These are phyloP conservation scores for Pseudomicrostroma phylloplanum DNA, from an alignment of 1,284 basidiomycete genomes.

Conservation along the genomic window DNA sequence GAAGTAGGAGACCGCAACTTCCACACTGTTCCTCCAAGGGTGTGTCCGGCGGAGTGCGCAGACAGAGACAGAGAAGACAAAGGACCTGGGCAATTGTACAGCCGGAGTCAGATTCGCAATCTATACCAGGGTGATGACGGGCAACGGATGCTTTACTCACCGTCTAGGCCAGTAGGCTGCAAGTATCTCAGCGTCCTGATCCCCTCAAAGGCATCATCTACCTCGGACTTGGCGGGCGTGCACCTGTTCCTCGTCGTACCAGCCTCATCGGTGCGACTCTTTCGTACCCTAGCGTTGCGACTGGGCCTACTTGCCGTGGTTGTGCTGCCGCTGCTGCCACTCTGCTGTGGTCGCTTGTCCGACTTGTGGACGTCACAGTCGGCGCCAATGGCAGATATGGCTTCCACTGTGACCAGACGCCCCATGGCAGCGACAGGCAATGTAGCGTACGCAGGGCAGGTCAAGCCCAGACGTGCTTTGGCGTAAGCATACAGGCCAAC, in stretches of 20 bases:
- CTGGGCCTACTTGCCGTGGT: not conserved
- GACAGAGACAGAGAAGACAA: conserved; percentile 68
- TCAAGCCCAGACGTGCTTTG: conserved; percentile 75
- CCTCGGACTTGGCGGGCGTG: conserved; percentile 71
- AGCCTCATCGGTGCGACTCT: conserved; percentile 52
- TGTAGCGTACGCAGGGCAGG: conserved; percentile 89
- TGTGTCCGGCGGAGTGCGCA: conserved; percentile 91
- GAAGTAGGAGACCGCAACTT: conserved; percentile 94
- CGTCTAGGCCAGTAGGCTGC: conserved; percentile 89
- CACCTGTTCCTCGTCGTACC: conserved; percentile 47
- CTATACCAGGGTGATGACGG: too few relatives aligned
- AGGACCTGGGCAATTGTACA: conserved; percentile 70
- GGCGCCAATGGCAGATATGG: not conserved
- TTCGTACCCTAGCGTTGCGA: conserved; percentile 11
- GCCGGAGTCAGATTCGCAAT: conserved; percentile 45
- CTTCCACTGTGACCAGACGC: conserved; percentile 61
- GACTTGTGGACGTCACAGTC: not conserved
- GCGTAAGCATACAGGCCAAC: conserved; percentile 87
- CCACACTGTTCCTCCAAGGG: conserved; percentile 95
- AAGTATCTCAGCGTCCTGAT: conserved; percentile 89
- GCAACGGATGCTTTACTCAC: conserved; percentile 53
- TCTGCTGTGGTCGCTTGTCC: not conserved
- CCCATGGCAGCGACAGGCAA: conserved; percentile 96
- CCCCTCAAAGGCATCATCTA: conserved; percentile 89
- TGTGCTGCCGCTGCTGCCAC: not conserved